phyloP scores from a whole-genome alignment of 306 rosid species.

The Alnus glutinosa region DNA sequence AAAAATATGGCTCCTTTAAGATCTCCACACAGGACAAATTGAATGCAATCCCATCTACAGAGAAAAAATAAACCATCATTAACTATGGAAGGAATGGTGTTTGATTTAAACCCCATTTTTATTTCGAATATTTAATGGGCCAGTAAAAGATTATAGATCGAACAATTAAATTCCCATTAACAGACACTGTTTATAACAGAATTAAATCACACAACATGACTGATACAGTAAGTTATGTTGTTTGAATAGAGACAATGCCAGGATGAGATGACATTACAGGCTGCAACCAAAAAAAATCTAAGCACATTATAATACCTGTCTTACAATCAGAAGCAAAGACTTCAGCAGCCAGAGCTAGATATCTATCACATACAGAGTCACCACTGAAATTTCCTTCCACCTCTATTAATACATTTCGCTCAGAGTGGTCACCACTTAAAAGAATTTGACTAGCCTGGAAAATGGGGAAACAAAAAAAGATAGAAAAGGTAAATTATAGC shows the following conservation, averaged over 20 bases:
- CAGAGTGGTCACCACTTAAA: constrained; percentile 63
- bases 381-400: constrained; percentile 58
- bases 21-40: constrained; percentile 54
- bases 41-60: constrained; percentile 44
- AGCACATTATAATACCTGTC: constrained; percentile 50
- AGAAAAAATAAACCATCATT: constrained; percentile 19
- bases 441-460: constrained; percentile 69
- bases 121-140: neutral
- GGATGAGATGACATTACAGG: constrained; percentile 5
- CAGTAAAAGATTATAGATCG: neutral
- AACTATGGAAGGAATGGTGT: constrained; percentile 22
- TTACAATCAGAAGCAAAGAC: constrained; percentile 44
- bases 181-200: neutral
- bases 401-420: constrained; percentile 71
- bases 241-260: constrained; percentile 11
- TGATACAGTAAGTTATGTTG: neutral
- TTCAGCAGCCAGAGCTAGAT: constrained; percentile 63
- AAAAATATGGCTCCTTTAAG: constrained; percentile 76
- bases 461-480: constrained; percentile 28
- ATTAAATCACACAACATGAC: neutral
- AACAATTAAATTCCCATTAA: neutral
- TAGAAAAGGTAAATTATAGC: constrained; percentile 13
- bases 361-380: constrained; percentile 55
- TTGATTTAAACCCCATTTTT: neutral
- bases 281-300: constrained; percentile 17